Evolutionary conservation across 2,329 filamentous ascomycete species (phyloP), one percentile per base, ranked within the genome.

Genomic region (Claviceps cyperi): DNA sequence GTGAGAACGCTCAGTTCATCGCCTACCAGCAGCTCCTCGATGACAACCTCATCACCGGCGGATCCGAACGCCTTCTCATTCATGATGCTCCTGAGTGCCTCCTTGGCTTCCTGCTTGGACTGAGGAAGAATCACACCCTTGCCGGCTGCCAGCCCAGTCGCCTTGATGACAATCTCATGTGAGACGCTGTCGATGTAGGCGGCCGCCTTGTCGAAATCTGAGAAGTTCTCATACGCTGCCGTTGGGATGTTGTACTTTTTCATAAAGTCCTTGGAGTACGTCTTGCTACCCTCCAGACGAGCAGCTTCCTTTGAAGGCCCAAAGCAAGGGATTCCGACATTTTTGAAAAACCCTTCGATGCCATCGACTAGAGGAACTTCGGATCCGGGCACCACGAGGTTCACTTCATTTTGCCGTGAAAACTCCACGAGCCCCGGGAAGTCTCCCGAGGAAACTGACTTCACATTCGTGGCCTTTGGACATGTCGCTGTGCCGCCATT

Each of bases 261-360:
- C 92, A 97, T 98, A 63, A 97, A 97, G 66, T 97, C 90, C 66
- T 98, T 98, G 54, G 86, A 89, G 66, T 94, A 97, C 13, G 91
- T 86, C 74, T 98, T 98, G 70, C 86, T 94, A 53, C 91, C 92
- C 69, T 98, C 92, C 77, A 98, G 87, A 43, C 79, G 78, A 17
- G 92, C 90, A 21, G 92, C 91, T 46, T 80, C 80, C 68, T 85
- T 81, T 51, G 82, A 85, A 5, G 92, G 92, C 2, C 91, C 92
- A 62, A 96, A 97, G 66, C 81, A 84, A 58, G 79, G 77, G 62
- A 95, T 88, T 46, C 83, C 82, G 47, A 77, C 83, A 48, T 68
- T 66, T 55, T 79, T 75, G 71, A 97, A 97, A 69, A 83, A 85
- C 59, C 83, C 84, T 61, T 89, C 84, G 54, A 96, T 84, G 49